Evolutionary conservation across 2,329 filamentous ascomycete genomes (phyloP), one percentile per base, ranked within the genome.

Genomic region (Penicillium glabrum): DNA sequence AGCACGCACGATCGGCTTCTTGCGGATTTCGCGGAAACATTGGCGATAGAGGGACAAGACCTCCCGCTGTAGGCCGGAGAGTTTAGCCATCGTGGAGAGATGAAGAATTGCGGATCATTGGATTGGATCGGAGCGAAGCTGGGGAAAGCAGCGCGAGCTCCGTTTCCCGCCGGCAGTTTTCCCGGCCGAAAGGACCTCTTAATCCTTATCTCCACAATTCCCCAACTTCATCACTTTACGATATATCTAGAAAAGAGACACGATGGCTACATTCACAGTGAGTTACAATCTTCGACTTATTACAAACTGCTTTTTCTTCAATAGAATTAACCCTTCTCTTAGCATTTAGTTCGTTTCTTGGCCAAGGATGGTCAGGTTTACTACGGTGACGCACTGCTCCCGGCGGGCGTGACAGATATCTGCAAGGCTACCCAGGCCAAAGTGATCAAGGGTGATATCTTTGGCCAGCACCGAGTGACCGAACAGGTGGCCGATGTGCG

Each of bases 41-140:
- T 86, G 85, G 57, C 93, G 87, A 73, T 98, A 99, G 14, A 99
- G 84, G 33, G 86, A 82, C 51, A 98, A 75, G 3, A 97, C 93
- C 69, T 96, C 91, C 67, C 85, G 88, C 72, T 98, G 93, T n/a
- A 98, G 80, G 35, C 95, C 95, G 8, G 93, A 96, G 26, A 93
- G 80, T 66, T 86, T 64, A 33, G 69, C 67, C 70, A 73, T 74
- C 41, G 33, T 54, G 52, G 35, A 47, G 56, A 43, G 33, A 39
- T 41, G 41, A 52, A 29, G 51, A 46, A 49, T 23, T 13, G 29
- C 27, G 31, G 48, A 54, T 55, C 47, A 51, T 46, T 31, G 27
- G 43, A 52, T 58, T 54, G 46, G 51, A 35, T 43, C 35, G 50
- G 23, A 49, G 46, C 29, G 54, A 57, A 52, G 23, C 45, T 39